Evolutionary conservation across 176 grass and related monocot species (phyloP).

Genomic region (Saccharum officinarum): DNA sequence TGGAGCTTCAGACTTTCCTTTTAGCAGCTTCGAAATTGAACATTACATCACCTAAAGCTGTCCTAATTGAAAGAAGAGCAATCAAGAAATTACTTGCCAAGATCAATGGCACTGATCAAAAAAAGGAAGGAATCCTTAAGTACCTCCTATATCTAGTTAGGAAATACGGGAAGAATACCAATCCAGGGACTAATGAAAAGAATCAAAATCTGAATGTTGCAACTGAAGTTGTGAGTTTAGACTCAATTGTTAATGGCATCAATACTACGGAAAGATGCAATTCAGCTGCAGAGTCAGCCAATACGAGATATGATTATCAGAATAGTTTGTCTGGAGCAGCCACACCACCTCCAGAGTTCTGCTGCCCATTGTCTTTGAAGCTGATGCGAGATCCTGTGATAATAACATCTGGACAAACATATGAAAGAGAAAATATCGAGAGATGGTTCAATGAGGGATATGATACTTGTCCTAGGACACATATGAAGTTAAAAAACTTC

Average conservation of each 20-base stretch:
- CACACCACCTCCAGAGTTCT: conserved; percentile 67
- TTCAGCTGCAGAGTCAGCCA: conserved; percentile 16
- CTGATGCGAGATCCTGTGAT: conserved; percentile 90
- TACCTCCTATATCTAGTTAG: conserved; percentile 61
- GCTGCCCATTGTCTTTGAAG: conserved; percentile 79
- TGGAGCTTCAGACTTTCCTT: conserved; percentile 62
- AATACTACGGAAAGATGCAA: conserved; percentile 38
- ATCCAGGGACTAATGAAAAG: conserved; percentile 36
- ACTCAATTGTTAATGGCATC: conserved; percentile 10
- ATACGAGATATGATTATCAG: conserved; percentile 21
- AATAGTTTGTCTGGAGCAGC: conserved; percentile 36
- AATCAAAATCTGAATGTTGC: conserved; percentile 17
- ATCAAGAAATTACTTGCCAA: conserved; percentile 67
- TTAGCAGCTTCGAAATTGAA: conserved; percentile 71
- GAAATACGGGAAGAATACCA: conserved; percentile 69
- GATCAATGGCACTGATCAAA: conserved; percentile 53
- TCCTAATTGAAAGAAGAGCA: conserved; percentile 85
- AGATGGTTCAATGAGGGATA: conserved; percentile 91
- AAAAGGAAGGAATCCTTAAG: conserved; percentile 66
- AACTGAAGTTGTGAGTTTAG: background rate
- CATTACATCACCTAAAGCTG: conserved; percentile 75
- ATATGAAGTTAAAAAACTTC: conserved; percentile 65
- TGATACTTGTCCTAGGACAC: conserved; percentile 77
- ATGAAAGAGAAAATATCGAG: conserved; percentile 76
- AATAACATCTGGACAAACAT: conserved; percentile 90